Evolutionary conservation across 331 rosid species (phyloP), one percentile per base, ranked within the genome.

Genomic region (Phaseolus coccineus): DNA sequence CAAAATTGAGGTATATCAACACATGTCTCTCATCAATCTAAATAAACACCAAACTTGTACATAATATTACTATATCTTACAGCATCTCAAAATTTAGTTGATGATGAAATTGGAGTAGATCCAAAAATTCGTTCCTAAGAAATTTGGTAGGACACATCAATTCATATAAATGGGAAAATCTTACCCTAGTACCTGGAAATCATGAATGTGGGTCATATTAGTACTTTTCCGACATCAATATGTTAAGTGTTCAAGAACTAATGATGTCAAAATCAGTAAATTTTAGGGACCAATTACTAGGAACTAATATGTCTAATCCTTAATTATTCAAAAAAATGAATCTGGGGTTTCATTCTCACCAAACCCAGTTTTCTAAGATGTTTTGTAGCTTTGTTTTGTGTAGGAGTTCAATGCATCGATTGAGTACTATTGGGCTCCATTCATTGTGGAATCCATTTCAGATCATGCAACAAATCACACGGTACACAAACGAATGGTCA

Each of bases 381-480:
- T 71, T 64, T 15, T 55, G 62, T 78, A 42, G 80, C 71, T 53
- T 69, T 53, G 10, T n/a, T 22, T 57, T 35, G 39, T 30, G 0
- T 69, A 94, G 97, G 98, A 94, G 50, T 94, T 73, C 71, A 89
- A 94, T 87, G 95, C 82, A 59, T 80, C 97, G 0, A 94, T 92
- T 6, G 97, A 94, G 61, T 94, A 95, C 79, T 93, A 95, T 65
- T 93, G 99, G 98, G 94, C 98, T 30, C 98, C 97, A 6, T 93
- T 94, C 84, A 84, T 93, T 0, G 96, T 95, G 53, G 96, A 95
- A 87, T 95, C 98, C 0, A 93, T 91, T 61, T 95, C 98, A 37
- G 96, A 95, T 80, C 98, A 93, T 74, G 96, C 92, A 63, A 95
- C 97, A 62, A 93, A 95, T 39, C 98, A 90, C 24, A 95, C 97